Base-by-base conservation (phyloP, 768 basidiomycete species). In the Galerina marginata region DNA sequence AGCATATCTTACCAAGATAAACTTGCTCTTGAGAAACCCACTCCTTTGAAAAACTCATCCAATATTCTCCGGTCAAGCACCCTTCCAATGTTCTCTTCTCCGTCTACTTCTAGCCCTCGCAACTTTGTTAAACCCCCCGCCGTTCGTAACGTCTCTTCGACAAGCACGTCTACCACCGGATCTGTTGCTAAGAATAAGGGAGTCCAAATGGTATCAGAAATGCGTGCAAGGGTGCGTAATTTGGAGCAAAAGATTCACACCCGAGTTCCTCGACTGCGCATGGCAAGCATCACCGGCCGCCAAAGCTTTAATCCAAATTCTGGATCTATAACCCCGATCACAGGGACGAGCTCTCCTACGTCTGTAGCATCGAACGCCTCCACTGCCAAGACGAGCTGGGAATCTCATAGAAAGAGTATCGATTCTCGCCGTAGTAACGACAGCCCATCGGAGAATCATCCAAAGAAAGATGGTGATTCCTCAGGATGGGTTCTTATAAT, bases 131-230 rank as follows among this genome's bases (percentile, higher is more conserved):
- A 84, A 53, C 81, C 83, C 10, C 75, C 83, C 14, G 70, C 74
- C 33, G 67, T 76, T 51, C 77, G 81, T 33, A 81, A 75, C 59
- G 65, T 71, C 25, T 76, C 80, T 42, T 73, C 79, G 37, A 77
- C 75, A 62, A 82, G 78, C 29, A 77, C 71, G 43, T 79, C 79
- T 11, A 76, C 71, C 40, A 70, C 77, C 23, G 80, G 80, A 55
- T 83, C 83, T 3, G 75, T 84, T 11, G 83, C 90, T 4, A 90
- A 81, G 77, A 93, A 84, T 71, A 90, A 87, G 71, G 93, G 92
- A 26, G 91, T 93, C 3, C 92, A 95, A 69, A 95, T 95, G 93
- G 92, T 94, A 5, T 90, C 91, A 23, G 93, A 95, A 71, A 93
- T 95, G 90, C 86, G 93, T 43, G 92, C 91, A 40, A 83, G 90